Conservation (phyloP, 768 basidiomycete species). For the Tricholoma hemisulphureum region DNA sequence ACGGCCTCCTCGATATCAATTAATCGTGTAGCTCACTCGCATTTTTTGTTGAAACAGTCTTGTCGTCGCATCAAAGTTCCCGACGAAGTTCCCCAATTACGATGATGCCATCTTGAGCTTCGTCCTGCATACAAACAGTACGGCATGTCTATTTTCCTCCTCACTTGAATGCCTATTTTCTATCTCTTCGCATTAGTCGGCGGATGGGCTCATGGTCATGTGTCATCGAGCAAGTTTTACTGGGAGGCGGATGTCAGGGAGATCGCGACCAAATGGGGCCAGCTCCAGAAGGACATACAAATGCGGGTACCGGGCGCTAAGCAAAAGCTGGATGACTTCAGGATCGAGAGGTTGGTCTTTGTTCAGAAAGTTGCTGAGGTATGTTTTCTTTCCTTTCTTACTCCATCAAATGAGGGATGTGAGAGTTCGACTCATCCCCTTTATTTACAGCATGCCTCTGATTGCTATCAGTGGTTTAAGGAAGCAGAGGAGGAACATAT, state of each 20-base stretch:
- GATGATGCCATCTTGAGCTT: slow-evolving; percentile 26
- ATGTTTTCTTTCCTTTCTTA: neutral
- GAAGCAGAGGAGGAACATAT: neutral
- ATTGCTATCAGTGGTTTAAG: slow-evolving; percentile 9
- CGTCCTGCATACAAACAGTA: slow-evolving; percentile 32
- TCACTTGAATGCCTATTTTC: neutral
- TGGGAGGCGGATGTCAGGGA: slow-evolving; percentile 32
- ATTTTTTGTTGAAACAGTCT: slow-evolving; percentile 18
- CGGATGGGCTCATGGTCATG: slow-evolving; percentile 26
- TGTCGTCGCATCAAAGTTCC: slow-evolving; percentile 24
- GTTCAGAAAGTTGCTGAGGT: slow-evolving; percentile 16
- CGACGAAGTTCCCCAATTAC: slow-evolving; percentile 24
- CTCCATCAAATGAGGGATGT: neutral
- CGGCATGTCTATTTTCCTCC: neutral
- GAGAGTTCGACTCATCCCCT: no score
- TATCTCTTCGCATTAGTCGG: slow-evolving; percentile 20
- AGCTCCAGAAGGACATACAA: slow-evolving; percentile 17
- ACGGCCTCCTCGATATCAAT: neutral
- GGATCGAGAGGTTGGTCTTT: slow-evolving; percentile 10
- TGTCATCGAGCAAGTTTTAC: slow-evolving; percentile 29
- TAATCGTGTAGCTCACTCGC: neutral
- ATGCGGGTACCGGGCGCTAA: slow-evolving; percentile 21
- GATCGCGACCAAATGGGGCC: slow-evolving; percentile 17
- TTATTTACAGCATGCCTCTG: slow-evolving; percentile 7
- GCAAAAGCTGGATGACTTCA: slow-evolving; percentile 25